phyloP scores from a whole-genome alignment of 495 filamentous ascomycete species.

The Penicillium verhagenii region DNA sequence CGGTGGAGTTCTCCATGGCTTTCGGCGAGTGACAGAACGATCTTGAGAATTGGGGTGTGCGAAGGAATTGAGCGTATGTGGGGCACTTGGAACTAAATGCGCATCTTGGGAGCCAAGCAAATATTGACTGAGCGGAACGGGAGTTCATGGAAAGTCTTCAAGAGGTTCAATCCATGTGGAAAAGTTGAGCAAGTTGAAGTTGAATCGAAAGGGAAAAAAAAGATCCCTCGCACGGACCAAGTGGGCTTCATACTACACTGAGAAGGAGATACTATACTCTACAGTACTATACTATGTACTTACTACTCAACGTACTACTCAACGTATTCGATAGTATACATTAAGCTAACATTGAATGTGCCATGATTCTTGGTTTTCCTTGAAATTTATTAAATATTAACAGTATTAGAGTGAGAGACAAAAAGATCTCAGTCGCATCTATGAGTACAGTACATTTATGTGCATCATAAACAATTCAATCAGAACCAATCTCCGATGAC shows the following conservation, averaged over 20 bases:
- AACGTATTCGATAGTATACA: no score
- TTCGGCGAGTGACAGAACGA: constrained; percentile 9
- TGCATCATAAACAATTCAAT: constrained; percentile 13
- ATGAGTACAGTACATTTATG: constrained; percentile 7
- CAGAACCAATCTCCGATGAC: constrained; percentile 52
- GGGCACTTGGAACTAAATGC: constrained; percentile 4
- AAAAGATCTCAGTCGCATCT: background rate
- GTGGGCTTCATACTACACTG: background rate
- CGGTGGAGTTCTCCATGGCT: constrained; percentile 20
- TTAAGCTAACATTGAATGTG: no score
- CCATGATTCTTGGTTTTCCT: background rate
- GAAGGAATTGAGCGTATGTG: background rate
- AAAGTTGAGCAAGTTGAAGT: constrained; percentile 5
- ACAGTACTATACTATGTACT: no score
- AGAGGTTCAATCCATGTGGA: background rate
- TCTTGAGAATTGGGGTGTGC: background rate
- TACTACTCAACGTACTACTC: no score
- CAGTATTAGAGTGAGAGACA: no score
- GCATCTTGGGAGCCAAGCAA: constrained; percentile 11
- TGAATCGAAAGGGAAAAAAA: constrained; percentile 17
- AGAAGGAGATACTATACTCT: background rate
- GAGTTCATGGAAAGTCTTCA: constrained; percentile 14
- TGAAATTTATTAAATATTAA: constrained; percentile 6
- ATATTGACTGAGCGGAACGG: background rate
- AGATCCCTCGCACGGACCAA: constrained; percentile 24